These are phyloP conservation scores for Cercophora samala DNA, from an alignment of 495 filamentous ascomycete species.

Conservation along the genomic window DNA sequence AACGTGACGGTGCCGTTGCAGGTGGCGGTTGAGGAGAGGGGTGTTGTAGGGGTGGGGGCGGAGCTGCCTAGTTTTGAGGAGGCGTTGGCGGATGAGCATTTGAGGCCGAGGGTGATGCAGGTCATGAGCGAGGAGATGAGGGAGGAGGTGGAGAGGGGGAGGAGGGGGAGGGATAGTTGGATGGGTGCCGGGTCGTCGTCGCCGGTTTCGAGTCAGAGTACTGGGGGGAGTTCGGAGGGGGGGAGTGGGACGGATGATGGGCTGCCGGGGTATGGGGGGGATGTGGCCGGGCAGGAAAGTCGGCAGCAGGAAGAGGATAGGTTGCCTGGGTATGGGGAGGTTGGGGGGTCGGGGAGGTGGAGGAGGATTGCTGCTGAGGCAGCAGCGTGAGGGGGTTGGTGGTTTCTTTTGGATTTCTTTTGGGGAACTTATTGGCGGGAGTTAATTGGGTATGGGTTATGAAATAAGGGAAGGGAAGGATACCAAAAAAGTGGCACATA, in stretches of 20 bases:
- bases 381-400: neutral
- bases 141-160: constrained; percentile 7
- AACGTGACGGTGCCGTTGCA: constrained; percentile 75
- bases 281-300: neutral
- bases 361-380: neutral
- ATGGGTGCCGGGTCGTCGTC: neutral
- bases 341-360: constrained; percentile 1
- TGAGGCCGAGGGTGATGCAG: constrained; percentile 44
- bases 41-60: constrained; percentile 6
- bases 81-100: constrained; percentile 45
- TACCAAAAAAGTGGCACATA: too few species aligned
- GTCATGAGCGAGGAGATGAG: constrained; percentile 15
- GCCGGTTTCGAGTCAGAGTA: constrained; percentile 32
- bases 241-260: constrained; percentile 20
- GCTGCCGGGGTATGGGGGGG: neutral
- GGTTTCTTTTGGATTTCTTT: neutral
- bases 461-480: too few species aligned
- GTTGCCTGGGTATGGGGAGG: constrained; percentile 35
- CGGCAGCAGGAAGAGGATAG: neutral
- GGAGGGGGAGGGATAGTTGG: constrained; percentile 1
- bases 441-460: too few species aligned
- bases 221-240: neutral
- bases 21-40: constrained; percentile 49
- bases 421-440: neutral
- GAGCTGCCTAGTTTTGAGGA: constrained; percentile 41